These are phyloP conservation scores for Tricholoma terreum DNA, from an alignment of 768 basidiomycete genomes.

Conservation along the genomic window DNA sequence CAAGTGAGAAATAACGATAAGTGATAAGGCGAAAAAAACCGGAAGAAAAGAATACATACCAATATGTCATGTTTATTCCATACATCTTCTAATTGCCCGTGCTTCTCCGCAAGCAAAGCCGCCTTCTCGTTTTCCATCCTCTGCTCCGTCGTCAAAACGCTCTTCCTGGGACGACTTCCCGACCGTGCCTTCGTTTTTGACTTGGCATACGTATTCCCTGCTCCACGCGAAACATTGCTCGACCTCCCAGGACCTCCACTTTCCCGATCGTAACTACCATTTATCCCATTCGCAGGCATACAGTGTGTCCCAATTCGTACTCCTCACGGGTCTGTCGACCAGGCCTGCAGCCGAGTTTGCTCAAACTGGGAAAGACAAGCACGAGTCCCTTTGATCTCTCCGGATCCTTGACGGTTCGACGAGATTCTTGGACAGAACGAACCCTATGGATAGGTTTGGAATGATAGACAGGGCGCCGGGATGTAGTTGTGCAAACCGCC, in stretches of 20 bases:
- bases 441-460: conserved; percentile 17
- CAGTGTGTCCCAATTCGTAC: neutral
- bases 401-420: conserved; percentile 61
- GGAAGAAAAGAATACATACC: conserved; percentile 44
- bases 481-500: conserved; percentile 19
- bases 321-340: conserved; percentile 4
- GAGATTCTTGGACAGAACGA: conserved; percentile 52
- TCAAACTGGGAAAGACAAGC: conserved; percentile 8
- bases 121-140: conserved; percentile 35
- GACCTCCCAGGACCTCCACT: conserved; percentile 3
- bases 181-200: conserved; percentile 13
- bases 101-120: conserved; percentile 55
- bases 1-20: neutral
- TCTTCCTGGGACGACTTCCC: conserved; percentile 5
- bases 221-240: conserved; percentile 8
- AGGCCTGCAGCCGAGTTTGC: conserved; percentile 10
- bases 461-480: conserved; percentile 11
- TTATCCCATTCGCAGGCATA: conserved; percentile 15
- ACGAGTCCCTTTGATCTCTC: conserved; percentile 48
- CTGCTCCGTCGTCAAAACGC: conserved; percentile 19
- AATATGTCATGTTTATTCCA: conserved; percentile 68
- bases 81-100: conserved; percentile 55
- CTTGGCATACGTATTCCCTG: conserved; percentile 18
- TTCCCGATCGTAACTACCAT: conserved; percentile 3
- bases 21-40: conserved; percentile 1